phyloP scores from a whole-genome alignment of 495 filamentous ascomycete species.

The Hypoxylon trugodes region DNA sequence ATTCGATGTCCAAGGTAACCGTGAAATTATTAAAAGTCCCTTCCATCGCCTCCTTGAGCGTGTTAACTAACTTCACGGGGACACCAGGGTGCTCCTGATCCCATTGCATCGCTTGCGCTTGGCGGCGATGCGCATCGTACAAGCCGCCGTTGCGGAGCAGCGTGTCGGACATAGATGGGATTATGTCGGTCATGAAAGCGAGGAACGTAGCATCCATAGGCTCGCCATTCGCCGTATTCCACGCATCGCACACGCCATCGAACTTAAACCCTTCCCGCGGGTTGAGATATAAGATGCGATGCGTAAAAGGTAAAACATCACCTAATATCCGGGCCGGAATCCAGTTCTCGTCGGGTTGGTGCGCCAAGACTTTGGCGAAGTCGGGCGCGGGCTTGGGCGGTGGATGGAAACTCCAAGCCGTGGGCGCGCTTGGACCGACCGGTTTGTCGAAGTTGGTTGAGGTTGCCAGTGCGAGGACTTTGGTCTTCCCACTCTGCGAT shows the following conservation, averaged over 20 bases:
- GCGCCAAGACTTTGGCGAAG: conserved; percentile 1
- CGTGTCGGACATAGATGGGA: conserved; percentile 23
- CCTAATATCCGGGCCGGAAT: not conserved
- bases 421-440: conserved; percentile 3
- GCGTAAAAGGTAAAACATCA: conserved; percentile 1
- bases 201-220: conserved; percentile 19
- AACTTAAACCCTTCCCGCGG: conserved; percentile 1
- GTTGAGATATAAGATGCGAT: not conserved
- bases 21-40: conserved; percentile 9
- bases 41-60: conserved; percentile 2
- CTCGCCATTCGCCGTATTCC: not conserved
- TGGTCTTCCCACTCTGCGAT: conserved; percentile 13
- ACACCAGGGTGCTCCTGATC: conserved; percentile 16
- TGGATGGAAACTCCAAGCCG: not conserved
- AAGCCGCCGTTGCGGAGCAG: conserved; percentile 19
- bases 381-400: conserved; percentile 14
- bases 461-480: conserved; percentile 16
- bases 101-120: not conserved
- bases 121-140: conserved; percentile 6
- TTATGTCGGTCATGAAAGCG: conserved; percentile 12
- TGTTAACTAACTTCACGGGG: conserved; percentile 6
- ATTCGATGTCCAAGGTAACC: conserved; percentile 23
- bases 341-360: conserved; percentile 7
- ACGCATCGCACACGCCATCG: conserved; percentile 13
- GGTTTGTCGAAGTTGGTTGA: conserved; percentile 17